A percentile compares a stretch with the other conserved stretches of the same genome.
phyloP scores from a whole-genome alignment of 1,139 yeast species.

The Hansenula lynferdii region DNA sequence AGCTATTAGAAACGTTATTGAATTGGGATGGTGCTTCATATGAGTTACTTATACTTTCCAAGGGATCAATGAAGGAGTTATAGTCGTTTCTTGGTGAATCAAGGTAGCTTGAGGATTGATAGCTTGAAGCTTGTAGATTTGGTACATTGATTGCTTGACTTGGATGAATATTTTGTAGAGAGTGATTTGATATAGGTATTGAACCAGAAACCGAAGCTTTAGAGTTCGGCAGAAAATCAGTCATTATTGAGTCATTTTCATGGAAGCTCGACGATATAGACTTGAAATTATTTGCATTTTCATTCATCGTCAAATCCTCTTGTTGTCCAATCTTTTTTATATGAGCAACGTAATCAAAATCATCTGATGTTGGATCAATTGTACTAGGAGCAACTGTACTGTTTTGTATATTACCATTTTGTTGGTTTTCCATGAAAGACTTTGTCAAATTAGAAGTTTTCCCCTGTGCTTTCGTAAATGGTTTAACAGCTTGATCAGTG shows the following conservation, averaged over 20 bases:
- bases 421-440: slow-evolving; percentile 9
- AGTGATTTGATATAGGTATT: neutral
- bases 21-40: slow-evolving; percentile 22
- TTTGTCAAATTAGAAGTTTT: slow-evolving; percentile 19
- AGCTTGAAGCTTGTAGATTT: no score
- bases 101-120: slow-evolving; percentile 6
- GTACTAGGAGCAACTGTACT: no score
- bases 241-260: slow-evolving; percentile 3
- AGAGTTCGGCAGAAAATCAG: neutral
- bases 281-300: slow-evolving; percentile 1
- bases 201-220: slow-evolving; percentile 1
- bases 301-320: no score
- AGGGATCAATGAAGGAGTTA: slow-evolving; percentile 21
- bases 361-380: slow-evolving; percentile 42
- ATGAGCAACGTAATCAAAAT: slow-evolving; percentile 65
- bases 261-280: slow-evolving; percentile 1
- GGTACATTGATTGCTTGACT: neutral
- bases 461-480: slow-evolving; percentile 4
- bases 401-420: neutral
- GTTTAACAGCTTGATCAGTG: neutral
- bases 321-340: slow-evolving; percentile 49
- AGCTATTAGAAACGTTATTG: slow-evolving; percentile 12
- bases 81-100: slow-evolving; percentile 8
- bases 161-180: slow-evolving; percentile 1
- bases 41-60: slow-evolving; percentile 19